These are phyloP conservation scores for Tephrocybe rancida DNA, from an alignment of 768 basidiomycete species.

Conservation along the genomic window DNA sequence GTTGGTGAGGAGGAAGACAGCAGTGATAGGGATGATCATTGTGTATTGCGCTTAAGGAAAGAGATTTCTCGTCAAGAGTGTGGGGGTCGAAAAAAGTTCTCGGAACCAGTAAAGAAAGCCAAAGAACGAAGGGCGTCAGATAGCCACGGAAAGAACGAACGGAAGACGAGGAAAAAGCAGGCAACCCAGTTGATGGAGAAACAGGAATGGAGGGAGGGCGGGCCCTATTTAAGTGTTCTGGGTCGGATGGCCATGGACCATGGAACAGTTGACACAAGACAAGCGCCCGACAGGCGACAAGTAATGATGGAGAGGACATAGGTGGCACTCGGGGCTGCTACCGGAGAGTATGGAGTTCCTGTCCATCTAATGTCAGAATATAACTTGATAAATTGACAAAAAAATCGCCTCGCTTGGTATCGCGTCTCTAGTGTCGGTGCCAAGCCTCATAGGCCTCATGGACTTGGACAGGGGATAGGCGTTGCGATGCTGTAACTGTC, in stretches of 20 bases:
- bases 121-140: constrained; percentile 16
- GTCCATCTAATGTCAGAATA: not conserved
- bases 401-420: not conserved
- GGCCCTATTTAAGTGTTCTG: not conserved
- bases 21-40: constrained; percentile 11
- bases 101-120: not conserved
- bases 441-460: not conserved
- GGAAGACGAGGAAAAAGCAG: constrained; percentile 10
- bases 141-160: constrained; percentile 9
- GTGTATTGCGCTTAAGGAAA: constrained; percentile 3
- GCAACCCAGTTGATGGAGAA: constrained; percentile 13
- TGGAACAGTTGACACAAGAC: not conserved
- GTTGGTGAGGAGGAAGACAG: constrained; percentile 8
- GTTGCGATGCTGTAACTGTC: too few species aligned
- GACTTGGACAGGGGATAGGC: not conserved
- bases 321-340: not conserved
- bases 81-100: not conserved
- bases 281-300: constrained; percentile 5
- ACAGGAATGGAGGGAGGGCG: not conserved
- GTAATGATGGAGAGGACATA: not conserved
- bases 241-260: not conserved
- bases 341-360: not conserved
- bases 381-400: not conserved
- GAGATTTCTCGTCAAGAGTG: constrained; percentile 12
- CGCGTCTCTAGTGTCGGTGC: not conserved